Conservation (phyloP, 2,329 filamentous ascomycete genomes). For the Atkinsonella texensis region DNA sequence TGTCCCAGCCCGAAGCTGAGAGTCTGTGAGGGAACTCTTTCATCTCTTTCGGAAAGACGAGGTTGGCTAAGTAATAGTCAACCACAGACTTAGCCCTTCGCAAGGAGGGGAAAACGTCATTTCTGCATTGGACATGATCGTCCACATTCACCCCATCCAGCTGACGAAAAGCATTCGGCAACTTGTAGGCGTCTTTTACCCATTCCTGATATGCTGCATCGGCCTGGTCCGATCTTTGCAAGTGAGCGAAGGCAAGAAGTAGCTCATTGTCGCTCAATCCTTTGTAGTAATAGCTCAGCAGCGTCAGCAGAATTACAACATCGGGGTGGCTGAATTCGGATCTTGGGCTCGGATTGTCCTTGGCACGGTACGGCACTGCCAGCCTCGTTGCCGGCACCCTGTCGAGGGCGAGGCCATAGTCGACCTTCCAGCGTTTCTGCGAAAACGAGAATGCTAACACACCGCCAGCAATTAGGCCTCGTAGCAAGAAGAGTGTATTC, state of each 20-base stretch:
- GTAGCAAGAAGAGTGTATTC: constrained; percentile 29
- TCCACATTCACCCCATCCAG: constrained; percentile 45
- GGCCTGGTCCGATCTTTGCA: constrained; percentile 40
- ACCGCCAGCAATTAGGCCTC: constrained; percentile 41
- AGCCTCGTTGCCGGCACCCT: constrained; percentile 28
- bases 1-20: constrained; percentile 55
- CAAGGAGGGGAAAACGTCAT: constrained; percentile 40
- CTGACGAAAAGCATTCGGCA: constrained; percentile 26
- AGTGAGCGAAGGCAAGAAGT: constrained; percentile 29
- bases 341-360: constrained; percentile 40
- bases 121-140: constrained; percentile 35
- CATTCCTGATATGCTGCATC: constrained; percentile 38
- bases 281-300: constrained; percentile 41
- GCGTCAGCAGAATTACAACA: constrained; percentile 42
- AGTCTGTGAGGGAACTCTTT: constrained; percentile 53
- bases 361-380: constrained; percentile 47
- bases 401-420: constrained; percentile 41
- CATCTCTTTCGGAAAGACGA: constrained; percentile 50
- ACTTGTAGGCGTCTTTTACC: constrained; percentile 21
- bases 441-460: constrained; percentile 38
- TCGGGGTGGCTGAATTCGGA: constrained; percentile 54
- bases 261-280: constrained; percentile 42
- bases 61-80: constrained; percentile 48
- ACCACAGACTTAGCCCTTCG: constrained; percentile 39
- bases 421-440: constrained; percentile 48